phyloP scores from a whole-genome alignment of 75 land plant genomes.

The Cunninghamia lanceolata region DNA sequence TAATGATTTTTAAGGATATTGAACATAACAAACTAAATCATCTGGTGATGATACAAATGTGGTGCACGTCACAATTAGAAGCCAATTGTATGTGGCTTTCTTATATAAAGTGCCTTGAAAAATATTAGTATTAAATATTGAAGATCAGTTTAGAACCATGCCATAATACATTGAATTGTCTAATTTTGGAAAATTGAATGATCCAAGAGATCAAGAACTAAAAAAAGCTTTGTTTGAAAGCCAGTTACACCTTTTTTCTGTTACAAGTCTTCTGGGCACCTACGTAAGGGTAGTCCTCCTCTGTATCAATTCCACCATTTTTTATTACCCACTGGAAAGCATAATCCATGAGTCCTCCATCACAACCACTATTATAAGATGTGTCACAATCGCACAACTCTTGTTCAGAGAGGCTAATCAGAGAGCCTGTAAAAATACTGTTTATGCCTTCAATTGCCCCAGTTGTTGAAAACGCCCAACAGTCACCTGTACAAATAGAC shows the following conservation, averaged over 20 bases:
- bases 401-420: slow-evolving; percentile 83
- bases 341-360: slow-evolving; percentile 86
- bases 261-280: slow-evolving; percentile 36
- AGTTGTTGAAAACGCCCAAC: slow-evolving; percentile 92
- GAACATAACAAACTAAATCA: not conserved
- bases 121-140: not conserved
- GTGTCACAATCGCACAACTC: slow-evolving; percentile 76
- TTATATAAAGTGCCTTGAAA: not conserved
- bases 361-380: slow-evolving; percentile 62
- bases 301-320: slow-evolving; percentile 86
- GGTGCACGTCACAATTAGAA: not conserved
- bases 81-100: not conserved
- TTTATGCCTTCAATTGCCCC: slow-evolving; percentile 91
- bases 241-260: slow-evolving; percentile 37
- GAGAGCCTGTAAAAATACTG: slow-evolving; percentile 61
- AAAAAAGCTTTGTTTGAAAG: not conserved
- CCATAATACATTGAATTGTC: not conserved
- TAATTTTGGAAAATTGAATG: not conserved
- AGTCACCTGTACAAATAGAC: slow-evolving; percentile 54
- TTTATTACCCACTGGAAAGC: slow-evolving; percentile 70
- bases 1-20: not conserved
- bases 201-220: not conserved
- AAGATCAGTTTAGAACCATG: not conserved
- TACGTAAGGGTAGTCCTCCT: slow-evolving; percentile 75
- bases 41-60: not conserved